Base-by-base conservation (phyloP, 352 stramenopile species). In the Elongisporangium prolatum region DNA sequence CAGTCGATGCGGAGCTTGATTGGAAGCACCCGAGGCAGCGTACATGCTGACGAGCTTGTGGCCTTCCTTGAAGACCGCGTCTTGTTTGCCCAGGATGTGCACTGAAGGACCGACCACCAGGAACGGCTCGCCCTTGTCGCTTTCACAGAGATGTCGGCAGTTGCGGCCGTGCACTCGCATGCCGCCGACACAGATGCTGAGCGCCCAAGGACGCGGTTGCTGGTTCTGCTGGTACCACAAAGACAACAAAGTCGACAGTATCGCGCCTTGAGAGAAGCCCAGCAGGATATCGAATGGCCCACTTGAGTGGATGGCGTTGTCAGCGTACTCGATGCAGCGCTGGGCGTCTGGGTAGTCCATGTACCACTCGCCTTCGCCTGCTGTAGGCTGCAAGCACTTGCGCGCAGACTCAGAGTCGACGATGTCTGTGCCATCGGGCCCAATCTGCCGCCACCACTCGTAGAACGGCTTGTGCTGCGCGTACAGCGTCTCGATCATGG, bases 231-330 rank as follows among this genome's bases (percentile, higher is more conserved):
- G 61, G 52, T 86, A 87, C 49, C 61, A 71, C 74, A 88, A 87
- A 38, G 78, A 74, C 18, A 92, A 48, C 10, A 82, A 61, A 22
- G 80, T 89, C 8, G 88, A 56, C 63, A 90, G 76, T 21, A 83
- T 72, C 4, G 78, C 76, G 47, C 86, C 86, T 55, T 95, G 86
- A 3, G 80, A 93, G 51, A 95, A 95, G 16, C 82, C 83, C 6
- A 92, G 51, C 18, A 87, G 75, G 51, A 91, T 63, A 54, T 95
- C 86, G 44, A 91, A 88, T 8, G 86, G 80, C 10, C 84, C 86
- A 13, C 91, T 56, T 28, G 74, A 52, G 2, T 64, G 55, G 1
- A 93, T 57, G 59, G 88, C 72, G 24, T 79, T 58, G 48, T 85
- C 65, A 60, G 93, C 74, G 52, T 72, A 82, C 54, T 85, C 73